Conservation (phyloP, 805 yeast species). For the Yamadazyma sp. region DNA sequence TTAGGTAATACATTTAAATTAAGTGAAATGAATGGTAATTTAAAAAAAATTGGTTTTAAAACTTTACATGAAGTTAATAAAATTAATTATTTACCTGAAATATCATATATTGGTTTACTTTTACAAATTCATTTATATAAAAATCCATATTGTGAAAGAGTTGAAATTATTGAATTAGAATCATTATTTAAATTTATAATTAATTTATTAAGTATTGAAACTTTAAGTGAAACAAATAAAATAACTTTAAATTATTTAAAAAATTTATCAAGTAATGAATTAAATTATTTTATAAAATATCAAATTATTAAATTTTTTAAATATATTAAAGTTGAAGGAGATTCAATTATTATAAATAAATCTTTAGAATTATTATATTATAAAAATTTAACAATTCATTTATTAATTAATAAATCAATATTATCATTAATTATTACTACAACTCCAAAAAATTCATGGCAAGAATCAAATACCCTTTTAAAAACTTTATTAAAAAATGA, state of each 20-base stretch:
- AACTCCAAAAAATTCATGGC: constrained; percentile 13
- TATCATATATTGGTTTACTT: constrained; percentile 47
- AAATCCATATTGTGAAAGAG: constrained; percentile 10
- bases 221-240: constrained; percentile 20
- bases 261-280: constrained; percentile 18
- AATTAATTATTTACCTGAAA: constrained; percentile 50
- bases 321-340: constrained; percentile 19
- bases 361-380: constrained; percentile 55
- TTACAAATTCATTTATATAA: constrained; percentile 31
- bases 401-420: constrained; percentile 51
- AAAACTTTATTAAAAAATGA: constrained; percentile 40
- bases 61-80: constrained; percentile 51
- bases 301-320: constrained; percentile 23
- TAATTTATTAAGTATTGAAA: constrained; percentile 18
- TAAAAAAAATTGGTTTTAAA: constrained; percentile 53
- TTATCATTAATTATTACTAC: constrained; percentile 30
- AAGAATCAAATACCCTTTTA: constrained; percentile 28
- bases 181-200: constrained; percentile 29
- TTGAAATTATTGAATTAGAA: constrained; percentile 21
- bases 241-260: constrained; percentile 18
- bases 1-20: constrained; percentile 32
- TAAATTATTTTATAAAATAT: constrained; percentile 13
- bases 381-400: constrained; percentile 54
- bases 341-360: constrained; percentile 36
- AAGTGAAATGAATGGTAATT: constrained; percentile 20